Evolutionary conservation across 495 filamentous ascomycete genomes (phyloP).

Genomic region (Aspergillus incahuasiensis): DNA sequence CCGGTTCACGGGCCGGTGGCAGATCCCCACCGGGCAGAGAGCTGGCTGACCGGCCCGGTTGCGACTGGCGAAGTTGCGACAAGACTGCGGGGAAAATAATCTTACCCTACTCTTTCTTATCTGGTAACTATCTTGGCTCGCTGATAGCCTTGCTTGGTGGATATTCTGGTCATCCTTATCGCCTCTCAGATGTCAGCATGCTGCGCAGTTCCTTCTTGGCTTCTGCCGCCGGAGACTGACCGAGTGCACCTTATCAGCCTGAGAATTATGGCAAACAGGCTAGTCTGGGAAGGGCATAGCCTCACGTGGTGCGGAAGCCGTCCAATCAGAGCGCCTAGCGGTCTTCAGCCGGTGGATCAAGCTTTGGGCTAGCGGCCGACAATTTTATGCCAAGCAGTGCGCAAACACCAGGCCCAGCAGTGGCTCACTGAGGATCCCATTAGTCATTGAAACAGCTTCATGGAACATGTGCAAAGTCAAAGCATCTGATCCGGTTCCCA

Average conservation of each 20-base stretch:
- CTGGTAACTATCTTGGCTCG: not conserved
- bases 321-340: not conserved
- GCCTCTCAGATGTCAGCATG: no score
- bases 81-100: not conserved
- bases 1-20: constrained; percentile 21
- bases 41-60: constrained; percentile 20
- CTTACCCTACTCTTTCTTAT: not conserved
- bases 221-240: not conserved
- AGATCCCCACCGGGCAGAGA: constrained; percentile 13
- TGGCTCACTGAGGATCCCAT: constrained; percentile 2
- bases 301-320: not conserved
- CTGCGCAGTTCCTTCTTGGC: no score
- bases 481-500: not conserved
- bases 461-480: not conserved
- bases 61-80: no score
- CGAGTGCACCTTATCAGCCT: not conserved
- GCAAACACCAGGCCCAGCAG: not conserved
- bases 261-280: not conserved
- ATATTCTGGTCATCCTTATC: not conserved
- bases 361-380: constrained; percentile 1
- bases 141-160: not conserved
- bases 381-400: not conserved
- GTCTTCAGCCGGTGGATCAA: not conserved
- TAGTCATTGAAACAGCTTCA: constrained; percentile 6
- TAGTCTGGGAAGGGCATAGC: not conserved